Base-by-base conservation (phyloP, 2,329 filamentous ascomycete genomes). In the Teratosphaeria destructans region DNA sequence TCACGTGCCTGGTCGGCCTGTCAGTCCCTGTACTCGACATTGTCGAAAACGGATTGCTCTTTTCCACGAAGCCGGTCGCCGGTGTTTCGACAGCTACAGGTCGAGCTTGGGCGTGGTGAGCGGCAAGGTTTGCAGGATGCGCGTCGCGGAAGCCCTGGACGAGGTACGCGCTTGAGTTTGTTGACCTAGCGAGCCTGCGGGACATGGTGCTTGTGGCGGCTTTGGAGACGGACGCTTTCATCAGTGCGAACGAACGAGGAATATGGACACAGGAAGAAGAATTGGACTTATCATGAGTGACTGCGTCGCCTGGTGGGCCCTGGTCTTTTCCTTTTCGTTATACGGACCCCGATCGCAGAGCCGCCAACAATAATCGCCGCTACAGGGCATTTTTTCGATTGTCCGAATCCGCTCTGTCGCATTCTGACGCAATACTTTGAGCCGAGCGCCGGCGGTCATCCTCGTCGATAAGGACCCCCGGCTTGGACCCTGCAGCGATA, bases 1-100 rank as follows among this genome's bases (percentile, higher is more conserved):
- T 65, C 32, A 72, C 63, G 12, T 64, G 62, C 43, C 61, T 60
- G 57, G 39, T 37, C 43, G 43, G 43, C n/a, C 43, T 6, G 19
- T 49, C 43, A 10, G n/a, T 49, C 6, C 43, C 43, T 49, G 43
- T 8, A 12, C 57, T 60, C 26, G 64, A 58, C 64, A 66, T 66
- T 53, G 60, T 66, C 29, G 52, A 16, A 54, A 53, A 59, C 16
- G 57, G 53, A 37, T 27, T 47, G 57, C 27, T 43, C 52, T 34
- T 35, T 16, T 57, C 26, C 10, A 26, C 37, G 53, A 37, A 29
- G 35, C 27, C 47, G 27, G 43, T 49, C 32, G 10, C 12, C 11
- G 49, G n/a, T n/a, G 55, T 35, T 57, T 47, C 14, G 37, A 52
- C 47, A n/a, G 55, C 27, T 10, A 35, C 11, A 19, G 23, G 47